These are phyloP conservation scores for Ulmus americana DNA, from an alignment of 331 rosid species.

Conservation along the genomic window DNA sequence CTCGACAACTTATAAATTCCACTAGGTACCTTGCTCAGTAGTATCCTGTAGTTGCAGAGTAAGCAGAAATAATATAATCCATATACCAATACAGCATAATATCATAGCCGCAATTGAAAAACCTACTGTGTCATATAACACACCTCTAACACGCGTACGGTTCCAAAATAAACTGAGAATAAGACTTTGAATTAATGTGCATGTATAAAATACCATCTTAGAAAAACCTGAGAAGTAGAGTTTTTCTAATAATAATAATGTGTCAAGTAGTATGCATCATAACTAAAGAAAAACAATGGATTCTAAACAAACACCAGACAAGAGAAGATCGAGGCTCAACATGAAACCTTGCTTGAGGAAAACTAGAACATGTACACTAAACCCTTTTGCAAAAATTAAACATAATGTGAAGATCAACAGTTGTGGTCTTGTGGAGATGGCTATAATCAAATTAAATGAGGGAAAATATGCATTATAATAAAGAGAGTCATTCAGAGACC, in stretches of 20 bases:
- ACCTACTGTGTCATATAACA: slow-evolving; percentile 10
- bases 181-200: slow-evolving; percentile 7
- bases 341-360: too few species aligned
- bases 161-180: not conserved
- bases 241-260: not conserved
- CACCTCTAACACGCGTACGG: not conserved
- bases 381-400: not conserved
- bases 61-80: slow-evolving; percentile 24
- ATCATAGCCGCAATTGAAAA: slow-evolving; percentile 12
- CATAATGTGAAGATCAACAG: not conserved
- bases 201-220: not conserved
- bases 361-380: too few species aligned
- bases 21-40: slow-evolving; percentile 70
- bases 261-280: not conserved
- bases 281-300: not conserved
- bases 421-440: not conserved
- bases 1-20: slow-evolving; percentile 86
- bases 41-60: slow-evolving; percentile 57
- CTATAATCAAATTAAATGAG: slow-evolving; percentile 1
- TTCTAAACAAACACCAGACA: not conserved
- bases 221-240: not conserved
- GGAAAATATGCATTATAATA: slow-evolving; percentile 14
- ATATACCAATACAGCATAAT: slow-evolving; percentile 20
- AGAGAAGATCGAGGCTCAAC: not conserved
- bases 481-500: slow-evolving; percentile 41